phyloP scores from a whole-genome alignment of 2,329 filamentous ascomycete genomes.

The Phoma sp. region DNA sequence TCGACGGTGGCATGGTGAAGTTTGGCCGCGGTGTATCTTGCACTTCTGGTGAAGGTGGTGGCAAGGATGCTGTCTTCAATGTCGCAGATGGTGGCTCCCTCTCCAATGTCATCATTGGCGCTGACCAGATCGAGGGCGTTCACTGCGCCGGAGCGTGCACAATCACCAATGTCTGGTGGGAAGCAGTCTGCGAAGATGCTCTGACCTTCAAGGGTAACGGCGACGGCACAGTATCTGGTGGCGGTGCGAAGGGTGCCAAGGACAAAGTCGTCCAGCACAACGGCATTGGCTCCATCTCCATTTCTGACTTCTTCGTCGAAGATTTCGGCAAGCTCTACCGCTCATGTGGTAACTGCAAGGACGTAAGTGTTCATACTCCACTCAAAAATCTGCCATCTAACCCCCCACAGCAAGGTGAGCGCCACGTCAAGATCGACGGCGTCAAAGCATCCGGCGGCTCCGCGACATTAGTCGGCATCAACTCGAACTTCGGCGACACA shows the following conservation, averaged over 20 bases:
- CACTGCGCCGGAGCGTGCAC: slow-evolving; percentile 60
- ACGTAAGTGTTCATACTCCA: slow-evolving; percentile 50
- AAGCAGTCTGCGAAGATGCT: slow-evolving; percentile 51
- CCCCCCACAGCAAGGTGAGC: slow-evolving; percentile 44
- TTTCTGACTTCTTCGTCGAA: slow-evolving; percentile 41
- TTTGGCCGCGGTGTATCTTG: slow-evolving; percentile 40
- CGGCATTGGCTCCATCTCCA: slow-evolving; percentile 47
- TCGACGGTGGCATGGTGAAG: slow-evolving; percentile 31
- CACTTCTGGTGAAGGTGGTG: slow-evolving; percentile 51
- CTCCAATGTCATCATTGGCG: slow-evolving; percentile 63
- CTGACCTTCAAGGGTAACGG: slow-evolving; percentile 45
- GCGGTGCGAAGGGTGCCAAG: slow-evolving; percentile 46
- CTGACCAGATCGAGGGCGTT: slow-evolving; percentile 57
- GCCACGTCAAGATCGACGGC: slow-evolving; percentile 39
- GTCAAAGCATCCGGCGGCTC: slow-evolving; percentile 2
- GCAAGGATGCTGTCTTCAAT: slow-evolving; percentile 59
- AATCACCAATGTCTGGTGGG: slow-evolving; percentile 55
- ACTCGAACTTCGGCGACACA: slow-evolving; percentile 58
- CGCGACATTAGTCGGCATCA: slow-evolving; percentile 52
- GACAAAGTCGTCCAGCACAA: slow-evolving; percentile 53
- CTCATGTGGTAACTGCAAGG: slow-evolving; percentile 58
- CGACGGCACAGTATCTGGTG: slow-evolving; percentile 48
- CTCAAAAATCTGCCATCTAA: slow-evolving; percentile 42
- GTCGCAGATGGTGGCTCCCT: slow-evolving; percentile 59
- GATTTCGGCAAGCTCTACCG: slow-evolving; percentile 55